phyloP scores from a whole-genome alignment of 345 rosid species.

The Eucalyptus sideroxylon region DNA sequence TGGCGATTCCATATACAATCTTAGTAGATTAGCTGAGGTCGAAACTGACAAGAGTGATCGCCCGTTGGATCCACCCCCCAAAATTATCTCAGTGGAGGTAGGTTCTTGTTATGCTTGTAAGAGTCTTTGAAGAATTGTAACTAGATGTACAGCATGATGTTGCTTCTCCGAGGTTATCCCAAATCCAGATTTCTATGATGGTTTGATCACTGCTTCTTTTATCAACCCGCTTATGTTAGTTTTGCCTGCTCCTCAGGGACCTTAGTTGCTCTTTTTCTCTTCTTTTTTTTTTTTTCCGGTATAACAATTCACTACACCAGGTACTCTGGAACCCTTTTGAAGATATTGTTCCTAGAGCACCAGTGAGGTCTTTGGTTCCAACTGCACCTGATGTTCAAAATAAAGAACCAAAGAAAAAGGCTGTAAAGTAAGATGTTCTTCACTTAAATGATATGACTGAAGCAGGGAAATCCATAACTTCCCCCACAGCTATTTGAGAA shows the following conservation, averaged over 20 bases:
- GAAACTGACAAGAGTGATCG: slow-evolving; percentile 69
- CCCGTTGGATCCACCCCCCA: slow-evolving; percentile 75
- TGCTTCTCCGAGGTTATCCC: not conserved
- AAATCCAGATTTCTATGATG: not conserved
- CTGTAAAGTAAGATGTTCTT: slow-evolving; percentile 51
- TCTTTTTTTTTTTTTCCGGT: not conserved
- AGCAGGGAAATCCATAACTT: slow-evolving; percentile 2
- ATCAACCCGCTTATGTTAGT: not conserved
- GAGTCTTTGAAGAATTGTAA: not conserved
- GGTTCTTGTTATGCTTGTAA: not conserved
- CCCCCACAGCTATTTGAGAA: not conserved
- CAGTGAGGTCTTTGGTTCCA: slow-evolving; percentile 14
- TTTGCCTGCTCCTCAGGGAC: not conserved
- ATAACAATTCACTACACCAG: slow-evolving; percentile 14
- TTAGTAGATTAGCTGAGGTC: slow-evolving; percentile 61
- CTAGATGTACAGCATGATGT: not conserved
- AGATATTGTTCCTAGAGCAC: slow-evolving; percentile 70
- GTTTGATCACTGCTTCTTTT: not conserved
- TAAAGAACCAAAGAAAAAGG: slow-evolving; percentile 55
- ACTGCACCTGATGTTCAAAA: slow-evolving; percentile 24
- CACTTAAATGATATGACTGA: not conserved
- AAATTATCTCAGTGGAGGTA: slow-evolving; percentile 74
- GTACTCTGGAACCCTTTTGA: slow-evolving; percentile 95
- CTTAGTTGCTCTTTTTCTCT: not conserved
- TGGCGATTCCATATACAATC: slow-evolving; percentile 83